A percentile compares a stretch with the other conserved stretches of the same genome.
These are phyloP conservation scores for Metschnikowia aberdeeniae DNA, from an alignment of 805 yeast species.

Conservation along the genomic window DNA sequence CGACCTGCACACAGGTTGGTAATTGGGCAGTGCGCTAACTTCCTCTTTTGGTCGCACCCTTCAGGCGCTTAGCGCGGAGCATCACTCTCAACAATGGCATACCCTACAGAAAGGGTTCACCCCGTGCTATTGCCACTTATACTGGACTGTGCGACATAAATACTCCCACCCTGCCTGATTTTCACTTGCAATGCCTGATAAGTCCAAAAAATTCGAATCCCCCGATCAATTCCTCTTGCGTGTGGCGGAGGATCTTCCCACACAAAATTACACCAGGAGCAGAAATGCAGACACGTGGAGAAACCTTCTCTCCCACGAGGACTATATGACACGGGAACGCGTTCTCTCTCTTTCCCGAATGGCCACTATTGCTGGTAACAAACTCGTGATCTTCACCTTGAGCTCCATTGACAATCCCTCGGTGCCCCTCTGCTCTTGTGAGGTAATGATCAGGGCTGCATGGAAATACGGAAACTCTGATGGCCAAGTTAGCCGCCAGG, in stretches of 20 bases:
- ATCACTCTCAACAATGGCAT: not conserved
- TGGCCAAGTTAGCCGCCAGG: slow-evolving; percentile 14
- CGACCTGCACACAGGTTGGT: not conserved
- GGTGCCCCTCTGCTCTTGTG: slow-evolving; percentile 30
- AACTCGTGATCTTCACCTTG: slow-evolving; percentile 26
- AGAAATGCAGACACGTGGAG: slow-evolving; percentile 37
- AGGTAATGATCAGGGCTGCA: slow-evolving; percentile 30
- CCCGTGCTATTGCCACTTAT: not conserved
- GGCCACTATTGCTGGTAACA: slow-evolving; percentile 15
- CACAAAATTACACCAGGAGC: slow-evolving; percentile 29
- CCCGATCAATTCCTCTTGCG: slow-evolving; percentile 15
- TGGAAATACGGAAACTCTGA: slow-evolving; percentile 20
- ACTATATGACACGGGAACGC: slow-evolving; percentile 33
- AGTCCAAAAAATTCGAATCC: not conserved
- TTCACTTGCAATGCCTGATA: not conserved
- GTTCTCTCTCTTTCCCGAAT: slow-evolving; percentile 25
- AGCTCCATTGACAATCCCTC: slow-evolving; percentile 17
- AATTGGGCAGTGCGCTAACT: not conserved
- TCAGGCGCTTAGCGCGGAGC: not conserved
- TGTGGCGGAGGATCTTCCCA: slow-evolving; percentile 20
- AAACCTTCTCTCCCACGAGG: slow-evolving; percentile 29
- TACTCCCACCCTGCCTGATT: too few relatives aligned
- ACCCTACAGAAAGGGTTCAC: too few relatives aligned
- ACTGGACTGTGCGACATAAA: not conserved
- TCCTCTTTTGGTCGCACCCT: not conserved